Conservation (phyloP, 495 filamentous ascomycete species). For the Penicillium atrosanguineum region DNA sequence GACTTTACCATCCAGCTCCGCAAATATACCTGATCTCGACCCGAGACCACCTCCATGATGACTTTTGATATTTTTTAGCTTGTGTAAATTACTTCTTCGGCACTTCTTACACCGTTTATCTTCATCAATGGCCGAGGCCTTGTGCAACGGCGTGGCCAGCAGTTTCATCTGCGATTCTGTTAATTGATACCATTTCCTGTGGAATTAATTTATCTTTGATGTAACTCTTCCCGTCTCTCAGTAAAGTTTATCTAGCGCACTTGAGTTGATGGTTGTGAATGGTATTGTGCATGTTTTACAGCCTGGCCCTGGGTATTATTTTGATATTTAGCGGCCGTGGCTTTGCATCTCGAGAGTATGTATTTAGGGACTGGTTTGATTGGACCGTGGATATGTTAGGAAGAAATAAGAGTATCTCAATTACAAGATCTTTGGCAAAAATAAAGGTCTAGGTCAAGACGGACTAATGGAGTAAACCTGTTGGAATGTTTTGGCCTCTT, state of each 20-base stretch:
- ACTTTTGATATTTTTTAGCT: conserved; percentile 17
- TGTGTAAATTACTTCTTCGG: conserved; percentile 28
- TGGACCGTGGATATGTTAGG: no score
- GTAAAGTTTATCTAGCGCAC: background rate
- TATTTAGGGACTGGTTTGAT: no score
- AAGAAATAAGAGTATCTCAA: no score
- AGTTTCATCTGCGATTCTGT: conserved; percentile 4
- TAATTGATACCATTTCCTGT: conserved; percentile 22
- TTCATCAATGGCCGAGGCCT: background rate
- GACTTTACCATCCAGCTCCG: conserved; percentile 32
- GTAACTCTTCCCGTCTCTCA: background rate
- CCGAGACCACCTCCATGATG: conserved; percentile 18
- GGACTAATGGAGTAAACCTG: no score
- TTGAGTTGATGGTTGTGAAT: background rate
- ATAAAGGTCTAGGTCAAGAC: no score
- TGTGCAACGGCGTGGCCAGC: background rate
- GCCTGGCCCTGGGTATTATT: no score
- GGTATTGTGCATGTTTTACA: background rate
- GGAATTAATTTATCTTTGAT: conserved; percentile 1
- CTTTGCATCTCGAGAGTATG: no score
- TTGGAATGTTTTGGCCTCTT: no score
- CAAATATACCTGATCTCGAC: conserved; percentile 40
- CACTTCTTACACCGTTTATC: conserved; percentile 9
- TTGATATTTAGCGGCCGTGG: no score
- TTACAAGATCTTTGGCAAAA: no score